A percentile compares a stretch with the other conserved stretches of the same genome.
Evolutionary conservation across 169 alveolate species (phyloP).

Genomic region (Cytauxzoon felis): DNA sequence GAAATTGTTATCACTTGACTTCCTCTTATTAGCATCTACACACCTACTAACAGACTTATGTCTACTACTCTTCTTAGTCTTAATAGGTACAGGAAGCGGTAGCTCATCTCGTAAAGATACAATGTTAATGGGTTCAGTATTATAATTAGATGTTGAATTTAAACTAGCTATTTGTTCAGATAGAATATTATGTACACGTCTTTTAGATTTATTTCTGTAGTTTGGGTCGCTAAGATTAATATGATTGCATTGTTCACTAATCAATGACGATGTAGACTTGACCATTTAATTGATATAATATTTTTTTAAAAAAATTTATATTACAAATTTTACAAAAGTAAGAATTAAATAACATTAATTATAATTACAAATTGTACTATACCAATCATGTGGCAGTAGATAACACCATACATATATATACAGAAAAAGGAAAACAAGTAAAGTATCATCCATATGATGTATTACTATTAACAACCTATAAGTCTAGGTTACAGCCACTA

Average conservation of each 20-base stretch:
- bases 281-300: constrained; percentile 19
- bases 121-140: background rate
- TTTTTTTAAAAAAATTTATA: no score
- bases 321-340: no score
- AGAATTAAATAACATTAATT: no score
- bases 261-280: constrained; percentile 32
- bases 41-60: background rate
- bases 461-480: no score
- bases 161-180: constrained; percentile 39
- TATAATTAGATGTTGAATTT: constrained; percentile 2
- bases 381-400: no score
- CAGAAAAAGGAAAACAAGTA: no score
- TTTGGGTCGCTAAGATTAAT: constrained; percentile 20
- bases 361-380: no score
- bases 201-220: background rate
- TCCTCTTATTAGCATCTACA: background rate
- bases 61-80: background rate
- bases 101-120: no score
- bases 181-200: constrained; percentile 26
- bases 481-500: no score
- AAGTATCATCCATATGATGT: no score
- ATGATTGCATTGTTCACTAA: constrained; percentile 43
- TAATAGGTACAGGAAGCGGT: background rate
- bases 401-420: no score
- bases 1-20: constrained; percentile 20